Percentiles rank a stretch among this genome's conserved stretches.
These are phyloP conservation scores for Quercus robur DNA, from an alignment of 306 rosid genomes.

Conservation along the genomic window DNA sequence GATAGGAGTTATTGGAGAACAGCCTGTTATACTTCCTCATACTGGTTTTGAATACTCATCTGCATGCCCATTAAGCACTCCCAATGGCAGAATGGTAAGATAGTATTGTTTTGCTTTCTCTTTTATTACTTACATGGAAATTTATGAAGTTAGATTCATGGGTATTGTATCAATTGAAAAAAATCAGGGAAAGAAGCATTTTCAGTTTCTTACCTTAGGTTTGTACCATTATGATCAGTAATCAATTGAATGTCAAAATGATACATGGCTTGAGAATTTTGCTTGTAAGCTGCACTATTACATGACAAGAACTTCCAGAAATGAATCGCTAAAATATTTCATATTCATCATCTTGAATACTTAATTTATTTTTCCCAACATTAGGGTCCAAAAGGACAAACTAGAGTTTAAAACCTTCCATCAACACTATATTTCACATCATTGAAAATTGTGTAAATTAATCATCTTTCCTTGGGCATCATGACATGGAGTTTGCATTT, in stretches of 20 bases:
- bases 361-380: neutral
- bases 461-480: neutral
- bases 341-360: neutral
- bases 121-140: neutral
- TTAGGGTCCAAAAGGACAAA: neutral
- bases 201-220: neutral
- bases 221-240: neutral
- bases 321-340: neutral
- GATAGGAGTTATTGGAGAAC: slow-evolving; percentile 92
- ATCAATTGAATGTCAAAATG: neutral
- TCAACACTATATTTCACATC: neutral
- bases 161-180: neutral
- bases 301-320: neutral
- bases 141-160: neutral
- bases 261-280: neutral
- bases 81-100: slow-evolving; percentile 94
- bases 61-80: slow-evolving; percentile 88
- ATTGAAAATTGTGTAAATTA: neutral
- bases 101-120: neutral
- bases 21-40: slow-evolving; percentile 83
- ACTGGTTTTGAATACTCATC: slow-evolving; percentile 94
- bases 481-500: neutral
- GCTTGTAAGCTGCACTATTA: neutral
- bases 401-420: neutral
- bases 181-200: neutral